Conservation (phyloP, 1,284 basidiomycete genomes). For the Moniliella sp. region DNA sequence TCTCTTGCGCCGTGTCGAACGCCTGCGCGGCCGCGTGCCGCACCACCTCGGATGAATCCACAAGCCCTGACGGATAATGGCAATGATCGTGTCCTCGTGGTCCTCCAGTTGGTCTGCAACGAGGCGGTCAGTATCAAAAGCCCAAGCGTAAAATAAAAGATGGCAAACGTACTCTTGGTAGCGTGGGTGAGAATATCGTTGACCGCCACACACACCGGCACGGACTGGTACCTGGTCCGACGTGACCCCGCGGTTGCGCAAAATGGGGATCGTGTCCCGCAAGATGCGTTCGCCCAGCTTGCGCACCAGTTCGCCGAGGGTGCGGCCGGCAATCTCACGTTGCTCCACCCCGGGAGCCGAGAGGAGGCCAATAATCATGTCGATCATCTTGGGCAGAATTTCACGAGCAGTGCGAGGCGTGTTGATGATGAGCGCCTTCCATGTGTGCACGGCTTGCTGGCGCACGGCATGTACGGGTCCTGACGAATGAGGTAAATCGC, state of each 20-base stretch:
- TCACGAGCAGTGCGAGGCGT: constrained; percentile 53
- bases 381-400: constrained; percentile 51
- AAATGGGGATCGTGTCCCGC: constrained; percentile 57
- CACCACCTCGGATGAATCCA: constrained; percentile 70
- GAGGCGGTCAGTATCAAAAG: not conserved
- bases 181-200: constrained; percentile 76
- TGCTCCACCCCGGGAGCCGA: constrained; percentile 63
- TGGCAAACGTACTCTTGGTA: constrained; percentile 39
- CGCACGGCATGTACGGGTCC: constrained; percentile 76
- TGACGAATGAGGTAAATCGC: constrained; percentile 81
- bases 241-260: constrained; percentile 44
- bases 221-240: constrained; percentile 55
- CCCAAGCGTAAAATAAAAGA: not conserved
- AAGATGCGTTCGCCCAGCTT: constrained; percentile 88
- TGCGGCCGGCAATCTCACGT: constrained; percentile 49
- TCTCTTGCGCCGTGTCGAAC: constrained; percentile 77
- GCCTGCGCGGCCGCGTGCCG: constrained; percentile 74
- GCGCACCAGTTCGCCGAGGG: constrained; percentile 53
- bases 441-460: constrained; percentile 79
- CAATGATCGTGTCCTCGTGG: constrained; percentile 71
- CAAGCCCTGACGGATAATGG: constrained; percentile 54
- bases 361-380: constrained; percentile 49
- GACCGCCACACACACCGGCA: constrained; percentile 67
- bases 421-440: constrained; percentile 87
- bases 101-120: constrained; percentile 53